Evolutionary conservation across 2,329 filamentous ascomycete species (phyloP).

Genomic region (Lithohypha guttulata): DNA sequence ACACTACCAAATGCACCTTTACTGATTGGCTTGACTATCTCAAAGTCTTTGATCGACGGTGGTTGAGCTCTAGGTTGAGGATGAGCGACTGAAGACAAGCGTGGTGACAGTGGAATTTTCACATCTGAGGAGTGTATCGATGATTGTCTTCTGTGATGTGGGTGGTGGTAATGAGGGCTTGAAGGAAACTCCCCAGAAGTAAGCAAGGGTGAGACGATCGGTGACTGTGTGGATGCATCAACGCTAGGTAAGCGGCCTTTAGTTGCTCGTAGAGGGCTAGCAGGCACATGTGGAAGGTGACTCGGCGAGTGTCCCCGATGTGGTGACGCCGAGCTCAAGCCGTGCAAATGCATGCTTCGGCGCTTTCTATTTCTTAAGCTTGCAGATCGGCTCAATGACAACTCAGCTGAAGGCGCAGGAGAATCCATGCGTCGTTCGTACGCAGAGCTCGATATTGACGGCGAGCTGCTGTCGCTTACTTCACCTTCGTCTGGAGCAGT

Average conservation of each 20-base stretch:
- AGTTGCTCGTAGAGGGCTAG: conserved; percentile 73
- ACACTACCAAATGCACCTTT: conserved; percentile 98
- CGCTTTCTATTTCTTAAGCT: conserved; percentile 76
- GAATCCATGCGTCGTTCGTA: conserved; percentile 70
- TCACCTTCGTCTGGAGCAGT: conserved; percentile 71
- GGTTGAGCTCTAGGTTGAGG: conserved; percentile 80
- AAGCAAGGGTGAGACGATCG: conserved; percentile 80
- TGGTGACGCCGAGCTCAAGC: conserved; percentile 56
- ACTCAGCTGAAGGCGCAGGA: conserved; percentile 62
- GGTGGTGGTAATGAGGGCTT: conserved; percentile 41
- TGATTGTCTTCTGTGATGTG: conserved; percentile 79
- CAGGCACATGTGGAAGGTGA: conserved; percentile 60
- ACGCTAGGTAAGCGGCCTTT: conserved; percentile 62
- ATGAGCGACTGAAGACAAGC: conserved; percentile 61
- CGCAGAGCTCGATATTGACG: conserved; percentile 66
- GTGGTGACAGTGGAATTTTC: conserved; percentile 68
- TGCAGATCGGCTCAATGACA: conserved; percentile 63
- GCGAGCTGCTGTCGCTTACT: conserved; percentile 77
- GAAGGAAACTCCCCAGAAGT: conserved; percentile 60
- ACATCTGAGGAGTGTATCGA: conserved; percentile 71
- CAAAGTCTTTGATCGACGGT: conserved; percentile 97
- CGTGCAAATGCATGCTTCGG: conserved; percentile 72
- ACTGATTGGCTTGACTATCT: conserved; percentile 98
- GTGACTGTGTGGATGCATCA: conserved; percentile 46
- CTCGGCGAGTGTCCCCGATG: conserved; percentile 83